Percentiles rank a stretch among this genome's conserved stretches.
Evolutionary conservation across 768 basidiomycete species (phyloP).

Genomic region (Dioszegia hungarica): DNA sequence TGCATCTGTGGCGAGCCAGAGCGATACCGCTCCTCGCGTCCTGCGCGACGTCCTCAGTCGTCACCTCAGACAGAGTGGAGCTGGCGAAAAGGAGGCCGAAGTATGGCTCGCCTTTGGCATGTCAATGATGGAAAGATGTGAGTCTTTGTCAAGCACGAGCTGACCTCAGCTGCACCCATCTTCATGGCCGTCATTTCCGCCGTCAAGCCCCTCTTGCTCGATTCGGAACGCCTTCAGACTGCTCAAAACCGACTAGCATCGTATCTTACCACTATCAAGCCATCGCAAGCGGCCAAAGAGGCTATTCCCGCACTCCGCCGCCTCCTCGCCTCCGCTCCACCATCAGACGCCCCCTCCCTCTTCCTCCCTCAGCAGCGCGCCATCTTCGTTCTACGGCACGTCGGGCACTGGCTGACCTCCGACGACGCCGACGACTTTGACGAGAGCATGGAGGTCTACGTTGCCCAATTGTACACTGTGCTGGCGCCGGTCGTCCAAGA

Average conservation of each 20-base stretch:
- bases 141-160: conserved; percentile 24
- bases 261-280: conserved; percentile 63
- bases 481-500: conserved; percentile 84
- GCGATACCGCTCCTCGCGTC: conserved; percentile 55
- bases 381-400: conserved; percentile 77
- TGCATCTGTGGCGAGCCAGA: conserved; percentile 4
- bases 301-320: conserved; percentile 67
- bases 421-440: conserved; percentile 57
- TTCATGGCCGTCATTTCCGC: conserved; percentile 64
- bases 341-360: conserved; percentile 68
- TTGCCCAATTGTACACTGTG: conserved; percentile 67
- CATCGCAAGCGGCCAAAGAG: conserved; percentile 60
- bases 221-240: conserved; percentile 52
- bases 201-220: conserved; percentile 61
- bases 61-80: conserved; percentile 57
- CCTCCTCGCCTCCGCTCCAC: conserved; percentile 68
- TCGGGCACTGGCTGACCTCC: conserved; percentile 71
- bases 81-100: conserved; percentile 65
- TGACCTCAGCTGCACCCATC: conserved; percentile 61
- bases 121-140: conserved; percentile 62
- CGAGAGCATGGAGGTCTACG: conserved; percentile 71
- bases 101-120: conserved; percentile 70
- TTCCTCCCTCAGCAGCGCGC: conserved; percentile 82
- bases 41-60: conserved; percentile 59
- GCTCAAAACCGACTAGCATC: conserved; percentile 84